phyloP scores from a whole-genome alignment of 257 asterid genomes.

The Knoxia roxburghii region DNA sequence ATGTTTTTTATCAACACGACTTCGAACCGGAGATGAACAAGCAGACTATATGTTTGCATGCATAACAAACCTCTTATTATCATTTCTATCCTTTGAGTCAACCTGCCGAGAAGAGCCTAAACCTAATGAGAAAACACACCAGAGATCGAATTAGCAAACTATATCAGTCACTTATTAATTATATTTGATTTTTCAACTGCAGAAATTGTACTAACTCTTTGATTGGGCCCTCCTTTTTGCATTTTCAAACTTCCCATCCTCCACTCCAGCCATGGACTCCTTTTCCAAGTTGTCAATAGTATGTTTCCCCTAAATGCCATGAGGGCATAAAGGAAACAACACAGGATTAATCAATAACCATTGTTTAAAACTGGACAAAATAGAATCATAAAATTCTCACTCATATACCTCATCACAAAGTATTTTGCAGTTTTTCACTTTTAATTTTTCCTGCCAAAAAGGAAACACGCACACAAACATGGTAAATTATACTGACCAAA shows the following conservation, averaged over 20 bases:
- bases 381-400: not conserved
- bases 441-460: constrained; percentile 37
- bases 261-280: constrained; percentile 24
- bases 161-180: constrained; percentile 1
- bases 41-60: constrained; percentile 5
- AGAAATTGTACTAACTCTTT: constrained; percentile 38
- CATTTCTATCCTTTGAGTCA: constrained; percentile 28
- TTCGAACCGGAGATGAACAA: not conserved
- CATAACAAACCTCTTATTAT: constrained; percentile 42
- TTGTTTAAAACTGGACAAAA: not conserved
- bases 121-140: constrained; percentile 27
- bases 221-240: constrained; percentile 27
- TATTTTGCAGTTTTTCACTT: constrained; percentile 16
- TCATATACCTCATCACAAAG: too few species aligned
- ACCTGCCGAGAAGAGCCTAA: constrained; percentile 29
- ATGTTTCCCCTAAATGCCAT: constrained; percentile 25
- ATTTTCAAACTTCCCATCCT: constrained; percentile 25
- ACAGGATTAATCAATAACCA: constrained; percentile 6
- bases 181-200: not conserved
- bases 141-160: constrained; percentile 15
- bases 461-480: too few species aligned
- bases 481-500: constrained; percentile 1
- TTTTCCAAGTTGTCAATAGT: constrained; percentile 19
- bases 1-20: not conserved
- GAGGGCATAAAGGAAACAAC: constrained; percentile 12